Evolutionary conservation across 805 yeast species (phyloP), one percentile per base, ranked within the genome.

Genomic region (Pichia cabralensis): DNA sequence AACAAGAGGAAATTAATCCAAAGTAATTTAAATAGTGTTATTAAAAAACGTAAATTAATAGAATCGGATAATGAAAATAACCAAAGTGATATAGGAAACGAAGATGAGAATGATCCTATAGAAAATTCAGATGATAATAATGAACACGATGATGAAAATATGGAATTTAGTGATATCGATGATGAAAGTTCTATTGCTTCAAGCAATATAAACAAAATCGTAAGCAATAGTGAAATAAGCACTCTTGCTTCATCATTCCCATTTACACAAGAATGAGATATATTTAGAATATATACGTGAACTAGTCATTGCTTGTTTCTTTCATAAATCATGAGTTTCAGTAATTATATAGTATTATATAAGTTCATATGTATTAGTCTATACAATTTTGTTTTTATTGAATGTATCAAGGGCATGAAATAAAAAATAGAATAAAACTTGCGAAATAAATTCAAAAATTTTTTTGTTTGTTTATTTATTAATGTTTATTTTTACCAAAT

Each of bases 21-120:
- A 31, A n/a, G 18, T 8, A 22, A n/a, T n/a, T n/a, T n/a, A n/a
- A n/a, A n/a, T n/a, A n/a, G n/a, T 7, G 16, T 18, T 6, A 13
- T 21, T 12, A 32, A 16, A 9, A 32, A 20, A 19, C 33, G 33
- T 12, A 26, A 14, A 17, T 31, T 35, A 21, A 34, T 38, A 16
- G 31, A 30, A 21, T 28, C 27, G 21, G 45, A 41, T 9, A 26
- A 24, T 16, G 31, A 22, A 10, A 22, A 19, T 8, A 30, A 16
- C 6, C 25, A 35, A n/a, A 37, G 35, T 18, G 46, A n/a, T n/a
- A n/a, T n/a, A n/a, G n/a, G n/a, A n/a, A n/a, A n/a, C n/a, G n/a
- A 45, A 26, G 39, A 36, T 22, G 39, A 38, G 17, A 30, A 33
- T n/a, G 41, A 36, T 33, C 43, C 41, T 2, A 32, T 36, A 22